Evolutionary conservation across 176 grass and related monocot species (phyloP).

Genomic region (Oryza coarctata): DNA sequence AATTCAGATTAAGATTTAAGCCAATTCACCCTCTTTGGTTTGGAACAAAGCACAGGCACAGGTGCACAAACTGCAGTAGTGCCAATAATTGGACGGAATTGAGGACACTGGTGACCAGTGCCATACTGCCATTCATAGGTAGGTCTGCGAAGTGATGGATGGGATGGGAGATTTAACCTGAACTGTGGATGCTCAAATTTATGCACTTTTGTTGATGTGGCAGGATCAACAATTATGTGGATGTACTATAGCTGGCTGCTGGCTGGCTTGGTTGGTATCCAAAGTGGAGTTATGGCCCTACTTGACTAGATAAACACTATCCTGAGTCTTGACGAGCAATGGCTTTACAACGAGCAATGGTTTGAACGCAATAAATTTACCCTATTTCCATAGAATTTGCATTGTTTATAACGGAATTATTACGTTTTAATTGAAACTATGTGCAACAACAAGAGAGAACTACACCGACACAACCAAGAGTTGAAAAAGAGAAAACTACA

Average conservation of each 20-base stretch:
- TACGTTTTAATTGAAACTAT: no score
- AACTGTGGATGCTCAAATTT: slow-evolving; percentile 12
- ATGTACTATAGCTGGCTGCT: neutral
- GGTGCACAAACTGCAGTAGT: neutral
- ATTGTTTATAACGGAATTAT: no score
- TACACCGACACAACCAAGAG: no score
- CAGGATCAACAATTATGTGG: neutral
- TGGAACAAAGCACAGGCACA: slow-evolving; percentile 18
- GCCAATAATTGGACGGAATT: neutral
- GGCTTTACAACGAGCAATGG: neutral
- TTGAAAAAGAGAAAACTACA: no score
- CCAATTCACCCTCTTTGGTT: slow-evolving; percentile 5
- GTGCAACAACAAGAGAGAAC: no score
- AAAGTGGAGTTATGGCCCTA: slow-evolving; percentile 7
- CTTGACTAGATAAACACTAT: slow-evolving; percentile 21
- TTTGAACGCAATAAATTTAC: no score
- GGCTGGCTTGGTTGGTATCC: neutral
- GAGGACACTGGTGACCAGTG: neutral
- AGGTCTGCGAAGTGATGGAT: neutral
- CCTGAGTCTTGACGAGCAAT: neutral
- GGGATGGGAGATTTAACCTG: slow-evolving; percentile 1
- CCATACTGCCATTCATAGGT: no score
- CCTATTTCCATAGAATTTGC: no score
- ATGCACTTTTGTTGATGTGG: neutral
- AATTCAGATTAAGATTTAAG: slow-evolving; percentile 27